Evolutionary conservation across 805 yeast species (phyloP).

Genomic region (Wickerhamiella australiensis): DNA sequence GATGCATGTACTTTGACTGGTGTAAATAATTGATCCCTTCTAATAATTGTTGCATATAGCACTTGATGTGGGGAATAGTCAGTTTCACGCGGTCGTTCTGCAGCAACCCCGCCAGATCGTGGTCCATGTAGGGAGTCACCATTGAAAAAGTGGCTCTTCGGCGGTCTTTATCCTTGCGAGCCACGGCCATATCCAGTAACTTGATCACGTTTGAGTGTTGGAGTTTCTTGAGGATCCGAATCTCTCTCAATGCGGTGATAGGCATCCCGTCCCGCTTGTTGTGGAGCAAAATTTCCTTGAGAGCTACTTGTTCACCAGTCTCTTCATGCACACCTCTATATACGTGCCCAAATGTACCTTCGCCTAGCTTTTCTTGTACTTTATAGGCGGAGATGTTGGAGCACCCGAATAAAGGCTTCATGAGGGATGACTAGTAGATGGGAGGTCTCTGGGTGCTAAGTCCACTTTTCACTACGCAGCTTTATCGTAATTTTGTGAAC

Average conservation of each 20-base stretch:
- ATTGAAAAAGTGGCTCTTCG: constrained; percentile 49
- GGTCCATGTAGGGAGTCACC: constrained; percentile 85
- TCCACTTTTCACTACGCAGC: too few relatives aligned
- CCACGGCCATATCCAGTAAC: constrained; percentile 62
- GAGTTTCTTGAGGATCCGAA: constrained; percentile 61
- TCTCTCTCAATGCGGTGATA: constrained; percentile 88
- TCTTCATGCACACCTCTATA: constrained; percentile 52
- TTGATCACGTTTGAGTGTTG: constrained; percentile 62
- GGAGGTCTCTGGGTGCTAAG: too few relatives aligned
- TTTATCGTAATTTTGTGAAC: too few relatives aligned
- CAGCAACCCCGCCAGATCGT: constrained; percentile 79
- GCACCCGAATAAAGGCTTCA: constrained; percentile 25
- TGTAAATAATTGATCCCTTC: constrained; percentile 77
- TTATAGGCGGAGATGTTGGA: constrained; percentile 27
- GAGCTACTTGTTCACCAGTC: constrained; percentile 60
- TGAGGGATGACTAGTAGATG: too few relatives aligned
- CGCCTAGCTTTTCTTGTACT: constrained; percentile 42
- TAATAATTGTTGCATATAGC: constrained; percentile 66
- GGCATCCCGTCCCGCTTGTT: constrained; percentile 73
- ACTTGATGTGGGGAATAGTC: constrained; percentile 59
- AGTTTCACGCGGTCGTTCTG: constrained; percentile 62
- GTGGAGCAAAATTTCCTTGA: constrained; percentile 73
- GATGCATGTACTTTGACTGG: constrained; percentile 46
- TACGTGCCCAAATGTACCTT: constrained; percentile 86
- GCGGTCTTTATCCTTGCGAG: constrained; percentile 19